phyloP scores from a whole-genome alignment of 1,139 yeast species.

The Candida sp. region DNA sequence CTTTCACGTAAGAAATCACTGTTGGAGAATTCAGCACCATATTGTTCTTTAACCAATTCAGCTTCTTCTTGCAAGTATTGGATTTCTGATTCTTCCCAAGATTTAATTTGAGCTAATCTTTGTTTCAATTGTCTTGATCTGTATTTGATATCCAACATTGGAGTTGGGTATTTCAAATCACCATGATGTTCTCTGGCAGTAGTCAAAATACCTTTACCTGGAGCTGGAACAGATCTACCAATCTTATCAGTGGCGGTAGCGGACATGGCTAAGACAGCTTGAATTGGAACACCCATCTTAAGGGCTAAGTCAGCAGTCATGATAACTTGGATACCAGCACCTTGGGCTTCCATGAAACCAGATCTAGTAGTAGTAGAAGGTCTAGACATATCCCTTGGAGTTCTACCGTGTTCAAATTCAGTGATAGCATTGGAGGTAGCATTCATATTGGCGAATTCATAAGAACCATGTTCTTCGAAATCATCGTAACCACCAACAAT shows the following conservation, averaged over 20 bases:
- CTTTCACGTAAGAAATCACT: constrained; percentile 71
- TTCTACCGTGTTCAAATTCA: constrained; percentile 94
- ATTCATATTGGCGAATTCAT: constrained; percentile 98
- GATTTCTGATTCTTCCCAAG: constrained; percentile 84
- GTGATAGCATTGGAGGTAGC: constrained; percentile 90
- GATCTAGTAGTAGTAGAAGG: constrained; percentile 95
- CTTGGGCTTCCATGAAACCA: constrained; percentile 99
- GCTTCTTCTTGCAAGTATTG: constrained; percentile 48
- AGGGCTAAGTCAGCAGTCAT: constrained; percentile 95
- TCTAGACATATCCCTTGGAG: constrained; percentile 98
- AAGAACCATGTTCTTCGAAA: constrained; percentile 98
- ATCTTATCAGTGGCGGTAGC: constrained; percentile 98
- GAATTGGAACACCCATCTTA: constrained; percentile 98
- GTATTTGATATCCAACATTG: constrained; percentile 86
- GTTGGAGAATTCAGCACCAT: constrained; percentile 50
- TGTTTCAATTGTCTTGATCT: constrained; percentile 86
- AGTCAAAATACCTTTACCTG: constrained; percentile 99
- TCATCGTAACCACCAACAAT: constrained; percentile 99
- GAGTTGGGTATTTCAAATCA: constrained; percentile 74
- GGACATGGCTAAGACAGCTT: constrained; percentile 90
- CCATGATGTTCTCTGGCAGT: constrained; percentile 95
- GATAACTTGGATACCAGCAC: constrained; percentile 96
- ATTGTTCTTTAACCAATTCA: constrained; percentile 65
- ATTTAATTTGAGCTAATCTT: constrained; percentile 74
- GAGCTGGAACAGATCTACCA: constrained; percentile 99